Conservation (phyloP, 179 eudicot species). For the Drosera spatulata region DNA sequence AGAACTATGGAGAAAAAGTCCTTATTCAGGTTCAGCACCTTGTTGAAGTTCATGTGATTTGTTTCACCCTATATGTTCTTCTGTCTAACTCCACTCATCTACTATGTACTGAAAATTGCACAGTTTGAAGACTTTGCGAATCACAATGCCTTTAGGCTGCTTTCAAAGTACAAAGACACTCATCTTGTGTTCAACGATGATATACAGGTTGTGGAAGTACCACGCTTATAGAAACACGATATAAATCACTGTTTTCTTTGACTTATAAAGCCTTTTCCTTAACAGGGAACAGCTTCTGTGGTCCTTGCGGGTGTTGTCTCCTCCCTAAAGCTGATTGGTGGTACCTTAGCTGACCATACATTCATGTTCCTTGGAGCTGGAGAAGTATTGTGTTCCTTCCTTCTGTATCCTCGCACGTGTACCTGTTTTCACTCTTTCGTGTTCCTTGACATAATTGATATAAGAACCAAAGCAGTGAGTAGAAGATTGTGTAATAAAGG, state of each 20-base stretch:
- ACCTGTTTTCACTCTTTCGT: not conserved
- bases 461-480: not conserved
- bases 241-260: not conserved
- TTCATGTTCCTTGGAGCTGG: slow-evolving; percentile 55
- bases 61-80: slow-evolving; percentile 1
- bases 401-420: not conserved
- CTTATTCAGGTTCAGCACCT: slow-evolving; percentile 55
- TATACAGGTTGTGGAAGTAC: slow-evolving; percentile 53
- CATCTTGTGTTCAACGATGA: slow-evolving; percentile 96
- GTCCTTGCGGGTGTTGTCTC: slow-evolving; percentile 44
- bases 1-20: slow-evolving; percentile 75
- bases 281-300: slow-evolving; percentile 45
- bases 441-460: not conserved
- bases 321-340: slow-evolving; percentile 36
- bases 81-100: not conserved
- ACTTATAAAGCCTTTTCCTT: slow-evolving; percentile 1
- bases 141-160: slow-evolving; percentile 71
- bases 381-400: slow-evolving; percentile 21
- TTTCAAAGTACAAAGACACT: slow-evolving; percentile 44
- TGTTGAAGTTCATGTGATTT: not conserved
- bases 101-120: not conserved
- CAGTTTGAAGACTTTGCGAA: slow-evolving; percentile 96
- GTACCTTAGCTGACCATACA: slow-evolving; percentile 33
- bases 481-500: too few species aligned
- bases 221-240: not conserved